Percentiles rank a stretch among this genome's conserved stretches.
phyloP scores from a whole-genome alignment of 2,329 filamentous ascomycete genomes.

The Fusarium fracticaudum region DNA sequence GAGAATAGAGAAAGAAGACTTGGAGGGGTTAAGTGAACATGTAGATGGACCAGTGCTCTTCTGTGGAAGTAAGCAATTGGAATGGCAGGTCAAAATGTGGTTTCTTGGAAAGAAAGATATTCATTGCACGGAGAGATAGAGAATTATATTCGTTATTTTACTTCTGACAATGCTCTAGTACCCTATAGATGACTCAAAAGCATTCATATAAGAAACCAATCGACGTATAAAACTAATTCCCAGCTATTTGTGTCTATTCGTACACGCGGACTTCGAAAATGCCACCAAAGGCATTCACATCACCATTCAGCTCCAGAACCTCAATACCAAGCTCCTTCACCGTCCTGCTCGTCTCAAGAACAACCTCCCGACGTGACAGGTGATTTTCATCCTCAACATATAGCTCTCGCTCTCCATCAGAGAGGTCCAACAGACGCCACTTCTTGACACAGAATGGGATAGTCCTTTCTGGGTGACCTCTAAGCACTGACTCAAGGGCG shows the following conservation, averaged over 20 bases:
- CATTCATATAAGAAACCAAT: background rate
- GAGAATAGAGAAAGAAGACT: background rate
- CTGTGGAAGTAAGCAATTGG: conserved; percentile 7
- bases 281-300: background rate
- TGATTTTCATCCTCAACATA: conserved; percentile 7
- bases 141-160: too few relatives aligned
- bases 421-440: background rate
- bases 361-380: background rate
- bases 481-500: conserved; percentile 1
- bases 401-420: background rate
- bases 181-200: background rate
- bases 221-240: rapidly evolving
- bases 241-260: background rate
- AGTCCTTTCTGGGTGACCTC: conserved; percentile 6
- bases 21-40: background rate
- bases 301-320: background rate
- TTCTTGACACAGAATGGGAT: conserved; percentile 18
- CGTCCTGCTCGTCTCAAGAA: background rate
- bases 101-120: background rate
- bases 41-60: background rate
- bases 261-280: conserved; percentile 2
- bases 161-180: background rate
- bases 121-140: conserved; percentile 2
- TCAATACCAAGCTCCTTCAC: background rate
- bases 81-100: conserved; percentile 20